Evolutionary conservation across 2,329 filamentous ascomycete genomes (phyloP).

Genomic region (Cryphonectria japonica): DNA sequence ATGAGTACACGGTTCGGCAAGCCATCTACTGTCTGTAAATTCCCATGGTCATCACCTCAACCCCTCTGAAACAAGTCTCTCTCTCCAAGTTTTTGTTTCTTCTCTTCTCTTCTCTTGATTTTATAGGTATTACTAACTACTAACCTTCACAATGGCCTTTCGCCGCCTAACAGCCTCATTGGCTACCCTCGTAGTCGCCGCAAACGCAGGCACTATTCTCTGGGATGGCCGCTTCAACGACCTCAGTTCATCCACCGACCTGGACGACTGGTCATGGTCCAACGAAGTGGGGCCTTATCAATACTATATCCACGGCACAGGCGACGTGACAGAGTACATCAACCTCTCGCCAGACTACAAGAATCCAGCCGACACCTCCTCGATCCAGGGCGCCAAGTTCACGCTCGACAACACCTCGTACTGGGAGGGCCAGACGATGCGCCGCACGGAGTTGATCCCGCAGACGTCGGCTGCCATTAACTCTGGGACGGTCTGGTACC

Average conservation of each 20-base stretch:
- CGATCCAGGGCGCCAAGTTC: constrained; percentile 69
- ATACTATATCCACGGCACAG: constrained; percentile 74
- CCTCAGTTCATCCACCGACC: constrained; percentile 55
- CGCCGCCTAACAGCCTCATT: constrained; percentile 14
- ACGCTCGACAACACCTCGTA: constrained; percentile 66
- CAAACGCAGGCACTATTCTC: constrained; percentile 40
- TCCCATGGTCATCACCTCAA: not conserved
- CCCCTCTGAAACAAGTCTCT: not conserved
- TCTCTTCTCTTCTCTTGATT: not conserved
- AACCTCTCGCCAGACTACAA: constrained; percentile 63
- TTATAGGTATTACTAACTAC: not conserved
- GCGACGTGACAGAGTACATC: constrained; percentile 60
- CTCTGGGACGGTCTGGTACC: constrained; percentile 70
- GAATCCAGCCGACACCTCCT: constrained; percentile 65
- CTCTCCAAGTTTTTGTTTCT: not conserved
- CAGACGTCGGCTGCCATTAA: constrained; percentile 69
- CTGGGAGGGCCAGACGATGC: constrained; percentile 75
- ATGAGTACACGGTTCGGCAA: not conserved
- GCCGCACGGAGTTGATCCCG: constrained; percentile 74
- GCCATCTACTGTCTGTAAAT: not conserved
- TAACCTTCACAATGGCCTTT: constrained; percentile 11
- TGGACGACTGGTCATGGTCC: constrained; percentile 67
- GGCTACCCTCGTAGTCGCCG: constrained; percentile 36
- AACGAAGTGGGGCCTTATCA: constrained; percentile 73
- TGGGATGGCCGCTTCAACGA: constrained; percentile 72